Evolutionary conservation across 2,329 filamentous ascomycete genomes (phyloP), one percentile per base, ranked within the genome.

Genomic region (Berkeleyomyces rouxiae): DNA sequence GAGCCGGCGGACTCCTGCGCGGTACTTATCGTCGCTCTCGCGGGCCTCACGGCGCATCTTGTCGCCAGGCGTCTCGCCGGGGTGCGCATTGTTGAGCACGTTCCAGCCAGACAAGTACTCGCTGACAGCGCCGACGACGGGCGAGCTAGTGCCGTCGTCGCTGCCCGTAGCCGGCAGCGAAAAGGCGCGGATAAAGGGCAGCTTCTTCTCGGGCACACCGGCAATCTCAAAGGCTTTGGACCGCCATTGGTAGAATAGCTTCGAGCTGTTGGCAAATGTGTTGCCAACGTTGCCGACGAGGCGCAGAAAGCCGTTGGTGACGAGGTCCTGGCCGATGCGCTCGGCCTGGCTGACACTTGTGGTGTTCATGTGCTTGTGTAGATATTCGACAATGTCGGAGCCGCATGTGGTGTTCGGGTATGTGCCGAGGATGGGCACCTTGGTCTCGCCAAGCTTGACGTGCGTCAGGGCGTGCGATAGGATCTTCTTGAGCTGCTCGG

Each of bases 161-260:
- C 77, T 79, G 7, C 82, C 78, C 31, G 80, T 82, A 59, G 83
- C 78, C 43, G 84, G 80, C 63, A 86, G 75, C 2, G 90, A 93
- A 65, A 90, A 87, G 5, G 88, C 87, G 65, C 91, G 83, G 67
- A 82, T 80, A 59, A 92, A 71, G 1, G 83, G 72, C 64, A 81
- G 79, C 77, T 91, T 95, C 80, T 90, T 96, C 72, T 96, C 92
- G 0, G 89, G 90, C 61, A 96, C 78, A 31, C 91, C 92, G 36
- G 90, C 85, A 63, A 93, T 73, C 70, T 95, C 85, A 76, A 97
- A 99, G 4, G 88, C 86, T 75, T 90, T 95, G 6, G 91, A 83
- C 62, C 90, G 86, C 93, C 93, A 99, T 73, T 99, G 93, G 73
- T 99, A 99, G 72, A 88, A 92, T 84, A 97, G 87, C 74, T 87